A percentile compares a stretch with the other conserved stretches of the same genome.
Evolutionary conservation across 768 basidiomycete species (phyloP).

Genomic region (Mycena rosella): DNA sequence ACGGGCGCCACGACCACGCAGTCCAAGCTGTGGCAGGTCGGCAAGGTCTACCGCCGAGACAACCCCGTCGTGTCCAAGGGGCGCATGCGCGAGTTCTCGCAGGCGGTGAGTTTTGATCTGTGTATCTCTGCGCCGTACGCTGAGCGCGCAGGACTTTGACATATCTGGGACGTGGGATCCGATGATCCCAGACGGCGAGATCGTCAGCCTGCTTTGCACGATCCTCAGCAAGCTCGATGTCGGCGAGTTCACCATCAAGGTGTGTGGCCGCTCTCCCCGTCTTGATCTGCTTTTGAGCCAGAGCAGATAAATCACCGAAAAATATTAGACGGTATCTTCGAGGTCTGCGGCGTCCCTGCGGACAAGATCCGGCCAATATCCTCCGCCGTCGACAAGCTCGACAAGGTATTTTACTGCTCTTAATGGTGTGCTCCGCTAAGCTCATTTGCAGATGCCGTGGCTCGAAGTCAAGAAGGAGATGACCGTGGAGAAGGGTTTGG

Average conservation of each 20-base stretch:
- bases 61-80: slow-evolving; percentile 98
- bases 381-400: slow-evolving; percentile 97
- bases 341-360: slow-evolving; percentile 92
- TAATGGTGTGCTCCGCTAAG: slow-evolving; percentile 5
- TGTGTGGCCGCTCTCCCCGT: slow-evolving; percentile 39
- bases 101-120: slow-evolving; percentile 73
- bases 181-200: slow-evolving; percentile 97
- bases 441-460: slow-evolving; percentile 78
- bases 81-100: slow-evolving; percentile 98
- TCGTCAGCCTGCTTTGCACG: slow-evolving; percentile 86
- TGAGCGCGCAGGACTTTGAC: slow-evolving; percentile 85
- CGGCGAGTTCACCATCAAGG: slow-evolving; percentile 96
- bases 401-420: slow-evolving; percentile 72
- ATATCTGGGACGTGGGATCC: slow-evolving; percentile 93
- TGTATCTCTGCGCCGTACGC: neutral
- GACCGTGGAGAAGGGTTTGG: slow-evolving; percentile 95
- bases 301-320: slow-evolving; percentile 93
- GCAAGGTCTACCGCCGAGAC: slow-evolving; percentile 98
- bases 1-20: slow-evolving; percentile 80
- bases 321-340: slow-evolving; percentile 96
- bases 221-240: slow-evolving; percentile 87
- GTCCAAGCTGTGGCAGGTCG: slow-evolving; percentile 95
- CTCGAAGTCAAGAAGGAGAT: slow-evolving; percentile 94
- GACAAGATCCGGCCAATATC: slow-evolving; percentile 95
- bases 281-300: neutral